These are phyloP conservation scores for Camillea tinctor DNA, from an alignment of 2,329 filamentous ascomycete genomes.

Conservation along the genomic window DNA sequence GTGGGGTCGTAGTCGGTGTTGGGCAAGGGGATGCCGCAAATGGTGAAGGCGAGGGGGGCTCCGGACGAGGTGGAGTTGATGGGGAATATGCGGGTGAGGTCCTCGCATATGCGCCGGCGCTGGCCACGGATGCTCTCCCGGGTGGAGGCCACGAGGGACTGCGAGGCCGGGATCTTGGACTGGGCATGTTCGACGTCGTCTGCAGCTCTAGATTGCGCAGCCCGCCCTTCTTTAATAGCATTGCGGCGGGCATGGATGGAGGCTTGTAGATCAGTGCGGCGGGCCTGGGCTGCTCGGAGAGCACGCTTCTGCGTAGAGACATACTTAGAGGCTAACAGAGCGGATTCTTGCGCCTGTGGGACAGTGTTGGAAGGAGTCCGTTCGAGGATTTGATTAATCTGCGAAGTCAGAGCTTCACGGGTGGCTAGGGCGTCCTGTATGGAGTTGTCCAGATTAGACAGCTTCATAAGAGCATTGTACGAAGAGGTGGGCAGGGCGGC, in stretches of 20 bases:
- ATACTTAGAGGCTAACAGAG: conserved; percentile 48
- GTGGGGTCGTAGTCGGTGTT: conserved; percentile 71
- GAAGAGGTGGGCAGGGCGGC: conserved; percentile 65
- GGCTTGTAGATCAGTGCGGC: conserved; percentile 64
- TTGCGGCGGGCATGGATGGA: conserved; percentile 65
- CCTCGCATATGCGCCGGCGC: conserved; percentile 81
- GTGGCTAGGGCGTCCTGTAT: conserved; percentile 86
- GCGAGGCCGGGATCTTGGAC: conserved; percentile 57
- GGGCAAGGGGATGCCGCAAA: conserved; percentile 74
- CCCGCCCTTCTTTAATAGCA: conserved; percentile 65
- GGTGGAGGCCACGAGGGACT: conserved; percentile 53
- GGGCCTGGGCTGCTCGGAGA: conserved; percentile 59
- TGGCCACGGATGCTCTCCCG: conserved; percentile 76
- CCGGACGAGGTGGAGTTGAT: conserved; percentile 63
- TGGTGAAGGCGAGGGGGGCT: conserved; percentile 75
- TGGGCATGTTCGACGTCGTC: conserved; percentile 61
- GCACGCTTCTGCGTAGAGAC: conserved; percentile 65
- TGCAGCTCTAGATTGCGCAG: conserved; percentile 56
- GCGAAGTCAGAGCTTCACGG: conserved; percentile 68
- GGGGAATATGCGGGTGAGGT: conserved; percentile 74
- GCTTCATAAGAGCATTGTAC: conserved; percentile 83
- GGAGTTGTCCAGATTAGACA: conserved; percentile 85
- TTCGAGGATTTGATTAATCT: conserved; percentile 66
- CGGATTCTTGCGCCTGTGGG: conserved; percentile 49
- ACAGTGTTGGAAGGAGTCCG: conserved; percentile 41